Evolutionary conservation across 2,329 filamentous ascomycete species (phyloP), one percentile per base, ranked within the genome.

Genomic region (Coniochaeta sp.): DNA sequence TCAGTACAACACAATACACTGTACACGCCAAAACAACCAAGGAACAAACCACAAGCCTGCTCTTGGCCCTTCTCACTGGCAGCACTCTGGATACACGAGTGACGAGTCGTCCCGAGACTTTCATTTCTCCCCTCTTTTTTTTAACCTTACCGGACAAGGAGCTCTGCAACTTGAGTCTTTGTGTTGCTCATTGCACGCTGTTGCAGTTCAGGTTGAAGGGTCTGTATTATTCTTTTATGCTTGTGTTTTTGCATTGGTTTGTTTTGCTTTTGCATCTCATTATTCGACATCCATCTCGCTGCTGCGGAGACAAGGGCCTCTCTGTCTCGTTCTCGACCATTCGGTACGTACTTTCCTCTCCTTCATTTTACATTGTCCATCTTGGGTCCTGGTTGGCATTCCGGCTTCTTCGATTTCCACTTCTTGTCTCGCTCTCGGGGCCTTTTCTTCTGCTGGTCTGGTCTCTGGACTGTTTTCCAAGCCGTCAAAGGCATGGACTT

Each of bases 81-180:
- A 32, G 30, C 30, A 32, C 30, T 32, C 30, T 9, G n/a, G 9
- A 9, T 32, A 42, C 38, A 42, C 38, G 38, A 42, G 38, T n/a
- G n/a, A n/a, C n/a, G n/a, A n/a, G n/a, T n/a, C n/a, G n/a, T 48
- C 45, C 45, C 45, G 45, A 48, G 45, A 48, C 45, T 22, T 48
- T n/a, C n/a, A n/a, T n/a, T n/a, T 14, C 45, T 48, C 45, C 45
- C 45, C 45, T 48, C 45, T 48, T 48, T 48, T 42, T 42, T 48
- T 48, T 47, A 48, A 48, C 45, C 26, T 48, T 48, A 31, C 45
- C 28, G 14, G 28, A 28, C 45, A 48, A n/a, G n/a, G n/a, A n/a
- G 45, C 26, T 28, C 45, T n/a, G n/a, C n/a, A 22, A 48, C 45
- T 31, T 13, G 45, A n/a, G n/a, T 32, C 16, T 18, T 31, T 48